phyloP scores from a whole-genome alignment of 2,329 filamentous ascomycete genomes.

The Clonostachys rosea region DNA sequence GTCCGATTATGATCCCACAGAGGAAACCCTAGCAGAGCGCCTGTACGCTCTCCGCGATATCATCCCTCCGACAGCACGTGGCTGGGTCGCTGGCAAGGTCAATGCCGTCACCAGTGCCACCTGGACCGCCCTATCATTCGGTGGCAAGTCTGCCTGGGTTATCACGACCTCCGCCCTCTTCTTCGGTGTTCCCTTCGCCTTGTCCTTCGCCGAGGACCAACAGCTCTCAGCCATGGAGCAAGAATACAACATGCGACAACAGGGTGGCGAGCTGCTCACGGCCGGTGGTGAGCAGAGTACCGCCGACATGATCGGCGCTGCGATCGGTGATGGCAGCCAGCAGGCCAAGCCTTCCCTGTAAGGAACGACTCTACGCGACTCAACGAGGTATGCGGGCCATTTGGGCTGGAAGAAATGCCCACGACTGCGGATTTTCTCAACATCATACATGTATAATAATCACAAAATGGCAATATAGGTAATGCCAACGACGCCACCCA shows the following conservation, averaged over 20 bases:
- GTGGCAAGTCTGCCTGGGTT: conserved; percentile 87
- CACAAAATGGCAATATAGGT: neutral
- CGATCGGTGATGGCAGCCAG: conserved; percentile 31
- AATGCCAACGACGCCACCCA: neutral
- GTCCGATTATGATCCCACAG: conserved; percentile 58
- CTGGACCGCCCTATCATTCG: conserved; percentile 59
- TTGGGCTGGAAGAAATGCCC: too few species aligned
- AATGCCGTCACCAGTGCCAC: conserved; percentile 43
- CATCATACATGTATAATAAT: neutral
- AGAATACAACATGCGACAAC: conserved; percentile 93
- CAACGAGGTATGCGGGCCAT: too few species aligned
- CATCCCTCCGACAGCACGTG: conserved; percentile 66
- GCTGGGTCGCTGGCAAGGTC: conserved; percentile 59
- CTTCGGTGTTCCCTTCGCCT: conserved; percentile 86
- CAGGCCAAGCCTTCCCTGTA: conserved; percentile 47
- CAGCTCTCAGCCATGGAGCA: conserved; percentile 96
- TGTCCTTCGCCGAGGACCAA: conserved; percentile 94
- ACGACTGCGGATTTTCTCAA: too few species aligned
- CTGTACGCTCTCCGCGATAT: conserved; percentile 72
- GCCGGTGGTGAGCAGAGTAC: conserved; percentile 36
- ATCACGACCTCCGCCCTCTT: conserved; percentile 85
- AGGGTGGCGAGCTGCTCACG: conserved; percentile 68
- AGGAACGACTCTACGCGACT: too few species aligned
- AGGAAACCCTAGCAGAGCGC: conserved; percentile 62
- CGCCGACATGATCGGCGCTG: conserved; percentile 43